phyloP scores from a whole-genome alignment of 2,329 filamentous ascomycete genomes.

The Monosporascus sp. region DNA sequence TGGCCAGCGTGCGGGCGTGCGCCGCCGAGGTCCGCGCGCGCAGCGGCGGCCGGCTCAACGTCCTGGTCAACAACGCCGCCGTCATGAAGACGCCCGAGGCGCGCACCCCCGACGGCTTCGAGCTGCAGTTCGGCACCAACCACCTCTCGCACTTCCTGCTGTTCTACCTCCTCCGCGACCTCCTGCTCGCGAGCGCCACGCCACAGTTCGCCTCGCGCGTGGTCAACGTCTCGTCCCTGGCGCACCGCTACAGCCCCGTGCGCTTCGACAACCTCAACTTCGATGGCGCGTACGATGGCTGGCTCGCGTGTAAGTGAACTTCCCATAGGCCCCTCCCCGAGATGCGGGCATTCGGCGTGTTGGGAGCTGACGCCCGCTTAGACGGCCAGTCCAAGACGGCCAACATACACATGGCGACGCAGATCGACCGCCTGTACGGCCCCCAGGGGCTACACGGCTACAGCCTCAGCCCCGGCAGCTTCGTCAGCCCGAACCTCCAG shows the following conservation, averaged over 20 bases:
- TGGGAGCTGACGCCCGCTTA: slow-evolving; percentile 24
- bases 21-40: slow-evolving; percentile 15
- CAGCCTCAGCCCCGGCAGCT: slow-evolving; percentile 39
- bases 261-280: slow-evolving; percentile 36
- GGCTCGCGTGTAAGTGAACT: slow-evolving; percentile 11
- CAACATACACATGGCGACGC: slow-evolving; percentile 42
- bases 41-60: slow-evolving; percentile 15
- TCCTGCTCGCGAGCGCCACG: slow-evolving; percentile 35
- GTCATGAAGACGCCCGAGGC: slow-evolving; percentile 34
- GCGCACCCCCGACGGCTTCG: slow-evolving; percentile 40
- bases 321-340: not conserved
- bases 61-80: slow-evolving; percentile 38
- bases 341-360: not conserved
- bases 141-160: slow-evolving; percentile 50
- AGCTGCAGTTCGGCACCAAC: slow-evolving; percentile 48
- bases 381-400: slow-evolving; percentile 39
- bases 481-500: slow-evolving; percentile 27
- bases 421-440: slow-evolving; percentile 41
- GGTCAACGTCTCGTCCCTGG: slow-evolving; percentile 36
- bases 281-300: slow-evolving; percentile 25
- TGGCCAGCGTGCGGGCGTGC: slow-evolving; percentile 27
- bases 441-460: slow-evolving; percentile 33
- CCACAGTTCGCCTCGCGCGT: slow-evolving; percentile 38
- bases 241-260: slow-evolving; percentile 30
- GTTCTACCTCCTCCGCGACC: slow-evolving; percentile 41